Conservation (phyloP, 192 early-diverging fungal species). For the Neocallimastix lanati region DNA sequence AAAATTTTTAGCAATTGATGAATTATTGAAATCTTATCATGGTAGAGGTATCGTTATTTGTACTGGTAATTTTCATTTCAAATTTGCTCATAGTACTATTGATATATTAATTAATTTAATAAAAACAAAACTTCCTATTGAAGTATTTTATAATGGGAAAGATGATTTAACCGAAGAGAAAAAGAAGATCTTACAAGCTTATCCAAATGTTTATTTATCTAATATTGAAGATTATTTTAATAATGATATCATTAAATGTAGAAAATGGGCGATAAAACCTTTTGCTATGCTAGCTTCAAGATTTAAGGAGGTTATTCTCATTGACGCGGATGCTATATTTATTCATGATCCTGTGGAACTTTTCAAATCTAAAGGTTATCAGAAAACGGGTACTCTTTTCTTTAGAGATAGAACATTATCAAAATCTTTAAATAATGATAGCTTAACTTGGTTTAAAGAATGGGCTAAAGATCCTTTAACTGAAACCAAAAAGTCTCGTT, state of each 20-base stretch:
- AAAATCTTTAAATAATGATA: neutral
- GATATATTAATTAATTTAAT: neutral
- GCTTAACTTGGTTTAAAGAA: neutral
- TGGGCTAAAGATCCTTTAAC: neutral
- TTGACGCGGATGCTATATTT: neutral
- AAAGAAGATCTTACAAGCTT: neutral
- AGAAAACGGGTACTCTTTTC: neutral
- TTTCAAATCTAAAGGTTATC: neutral
- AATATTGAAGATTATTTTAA: neutral
- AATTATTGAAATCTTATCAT: neutral
- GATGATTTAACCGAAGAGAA: neutral
- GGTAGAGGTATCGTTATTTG: neutral
- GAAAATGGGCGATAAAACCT: neutral
- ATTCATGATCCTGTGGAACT: neutral
- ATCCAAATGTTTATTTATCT: neutral
- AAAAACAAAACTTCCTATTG: neutral
- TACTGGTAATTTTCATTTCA: neutral
- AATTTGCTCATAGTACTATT: neutral
- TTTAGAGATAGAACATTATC: neutral
- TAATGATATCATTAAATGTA: neutral
- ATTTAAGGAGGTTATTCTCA: neutral
- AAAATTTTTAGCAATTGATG: neutral
- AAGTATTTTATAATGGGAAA: neutral
- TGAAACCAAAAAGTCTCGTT: neutral
- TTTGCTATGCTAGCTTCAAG: neutral